Conservation (phyloP, 176 grass and related monocot species). For the Hordeum vulgare region DNA sequence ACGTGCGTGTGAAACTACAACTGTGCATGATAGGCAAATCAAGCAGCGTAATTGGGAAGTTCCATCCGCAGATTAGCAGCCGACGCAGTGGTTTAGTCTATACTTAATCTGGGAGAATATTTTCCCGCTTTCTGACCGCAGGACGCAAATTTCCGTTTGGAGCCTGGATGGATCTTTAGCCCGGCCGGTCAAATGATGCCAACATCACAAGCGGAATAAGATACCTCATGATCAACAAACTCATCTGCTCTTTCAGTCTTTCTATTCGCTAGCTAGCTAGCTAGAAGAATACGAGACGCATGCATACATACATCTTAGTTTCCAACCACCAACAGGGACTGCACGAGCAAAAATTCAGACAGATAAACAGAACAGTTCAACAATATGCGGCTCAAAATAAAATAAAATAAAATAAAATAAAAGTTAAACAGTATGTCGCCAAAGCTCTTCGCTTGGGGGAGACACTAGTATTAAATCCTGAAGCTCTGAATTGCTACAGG, state of each 20-base stretch:
- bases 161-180: not conserved
- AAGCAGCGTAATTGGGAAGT: constrained; percentile 9
- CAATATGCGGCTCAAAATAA: too few species aligned
- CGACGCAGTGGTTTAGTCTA: not conserved
- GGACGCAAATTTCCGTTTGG: not conserved
- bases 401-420: too few species aligned
- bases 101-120: not conserved
- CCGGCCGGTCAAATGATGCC: constrained; percentile 18
- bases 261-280: not conserved
- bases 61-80: not conserved
- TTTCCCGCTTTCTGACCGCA: not conserved
- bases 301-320: not conserved
- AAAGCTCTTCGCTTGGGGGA: not conserved
- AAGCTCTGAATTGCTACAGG: not conserved
- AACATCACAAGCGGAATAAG: not conserved
- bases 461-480: not conserved
- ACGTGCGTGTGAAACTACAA: not conserved
- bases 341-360: not conserved
- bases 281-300: not conserved
- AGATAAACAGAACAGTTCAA: too few species aligned
- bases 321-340: not conserved
- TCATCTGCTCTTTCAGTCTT: not conserved
- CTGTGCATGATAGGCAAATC: not conserved
- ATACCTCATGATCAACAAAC: not conserved
- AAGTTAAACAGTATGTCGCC: not conserved